Evolutionary conservation across 1,284 basidiomycete species (phyloP), one percentile per base, ranked within the genome.

Genomic region (Irpex sp.): DNA sequence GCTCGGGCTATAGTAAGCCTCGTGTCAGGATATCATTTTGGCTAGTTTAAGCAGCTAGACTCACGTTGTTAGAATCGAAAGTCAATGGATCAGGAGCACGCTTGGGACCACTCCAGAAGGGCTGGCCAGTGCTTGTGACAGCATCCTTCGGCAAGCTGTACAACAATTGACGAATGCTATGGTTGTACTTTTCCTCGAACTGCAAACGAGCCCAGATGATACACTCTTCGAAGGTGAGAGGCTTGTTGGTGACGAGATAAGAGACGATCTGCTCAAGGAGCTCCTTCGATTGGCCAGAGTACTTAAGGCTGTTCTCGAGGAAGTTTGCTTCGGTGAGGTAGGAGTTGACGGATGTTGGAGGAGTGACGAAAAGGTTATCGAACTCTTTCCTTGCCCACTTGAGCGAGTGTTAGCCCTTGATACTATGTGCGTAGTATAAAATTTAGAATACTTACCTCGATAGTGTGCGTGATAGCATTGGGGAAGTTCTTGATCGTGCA

Each of bases 401-500:
- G 17, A 59, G 17, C 36, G 37, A 35, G 5, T 46, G 43, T 68
- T 8, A 62, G 66, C n/a, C 68, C 5, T 6, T 61, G 61, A 64
- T 37, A 4, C 49, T 13, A 9, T 31, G 31, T 35, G 13, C 19
- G 36, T 17, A 19, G 58, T 15, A 57, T 1, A 33, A 6, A 33
- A 17, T 60, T 13, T 6, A 39, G 31, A 17, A 43, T 31, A 64
- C 78, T 66, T 69, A 91, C 92, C 81, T 97, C 93, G 68, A 99
- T 99, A n/a, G 97, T 98, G 79, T 99, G 97, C 70, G 95, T 91
- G 69, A 99, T 99, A 39, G 92, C 90, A 75, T 99, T 98, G 35
- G 97, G 97, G 87, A 99, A 99, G 79, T 95, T 98, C 81, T 98
- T 99, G 73, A 99, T 93, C 7, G 97, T 99, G 78, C 98, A 99